Conservation (phyloP, 306 rosid species). For the Prunus campanulata region DNA sequence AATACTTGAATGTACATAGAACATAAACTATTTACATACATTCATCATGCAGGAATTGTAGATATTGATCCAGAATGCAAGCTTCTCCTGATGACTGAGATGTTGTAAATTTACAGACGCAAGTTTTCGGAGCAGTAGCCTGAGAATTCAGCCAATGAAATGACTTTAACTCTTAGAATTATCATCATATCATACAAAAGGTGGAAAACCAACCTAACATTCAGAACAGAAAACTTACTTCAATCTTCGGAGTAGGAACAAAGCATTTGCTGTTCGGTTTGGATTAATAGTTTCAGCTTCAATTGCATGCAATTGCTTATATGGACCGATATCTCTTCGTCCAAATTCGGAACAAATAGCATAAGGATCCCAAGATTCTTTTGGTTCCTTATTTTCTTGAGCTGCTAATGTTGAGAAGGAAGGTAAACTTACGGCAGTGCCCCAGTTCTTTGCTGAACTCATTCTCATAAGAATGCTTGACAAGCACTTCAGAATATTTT, state of each 20-base stretch:
- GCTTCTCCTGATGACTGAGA: slow-evolving; percentile 86
- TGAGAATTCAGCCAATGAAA: slow-evolving; percentile 39
- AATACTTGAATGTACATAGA: too few species aligned
- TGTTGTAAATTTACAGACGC: slow-evolving; percentile 62
- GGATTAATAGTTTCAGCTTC: slow-evolving; percentile 65
- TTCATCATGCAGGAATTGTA: slow-evolving; percentile 96
- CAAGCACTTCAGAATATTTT: slow-evolving; percentile 73
- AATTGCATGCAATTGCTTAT: slow-evolving; percentile 42
- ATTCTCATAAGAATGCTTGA: slow-evolving; percentile 70
- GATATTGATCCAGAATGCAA: slow-evolving; percentile 95
- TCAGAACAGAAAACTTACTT: slow-evolving; percentile 48
- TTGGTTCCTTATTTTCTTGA: slow-evolving; percentile 31
- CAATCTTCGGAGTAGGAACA: slow-evolving; percentile 66
- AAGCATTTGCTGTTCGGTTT: slow-evolving; percentile 61
- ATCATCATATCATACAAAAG: slow-evolving; percentile 5
- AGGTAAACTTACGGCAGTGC: slow-evolving; percentile 30
- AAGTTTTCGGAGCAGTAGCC: slow-evolving; percentile 74
- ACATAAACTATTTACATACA: slow-evolving; percentile 37
- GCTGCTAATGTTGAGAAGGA: slow-evolving; percentile 25
- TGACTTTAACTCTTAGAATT: background rate
- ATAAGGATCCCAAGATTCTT: slow-evolving; percentile 60
- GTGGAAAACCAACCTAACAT: background rate
- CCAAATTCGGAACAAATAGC: slow-evolving; percentile 60
- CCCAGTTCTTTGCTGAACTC: slow-evolving; percentile 44
- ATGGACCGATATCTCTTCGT: slow-evolving; percentile 68